phyloP scores from a whole-genome alignment of 2,329 filamentous ascomycete genomes.

The Cladophialophora yegresii region DNA sequence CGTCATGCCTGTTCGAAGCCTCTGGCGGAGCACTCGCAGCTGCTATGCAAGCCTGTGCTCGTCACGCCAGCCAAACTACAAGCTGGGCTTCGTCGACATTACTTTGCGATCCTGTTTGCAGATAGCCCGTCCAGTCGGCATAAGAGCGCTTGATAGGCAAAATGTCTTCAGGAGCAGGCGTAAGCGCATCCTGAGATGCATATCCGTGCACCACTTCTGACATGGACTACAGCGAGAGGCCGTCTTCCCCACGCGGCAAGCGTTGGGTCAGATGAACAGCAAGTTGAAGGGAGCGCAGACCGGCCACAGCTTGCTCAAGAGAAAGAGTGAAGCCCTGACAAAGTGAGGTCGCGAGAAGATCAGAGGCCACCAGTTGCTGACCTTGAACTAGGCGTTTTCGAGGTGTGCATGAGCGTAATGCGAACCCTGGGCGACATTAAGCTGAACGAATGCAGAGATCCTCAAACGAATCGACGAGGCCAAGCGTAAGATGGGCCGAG shows the following conservation, averaged over 20 bases:
- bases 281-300: conserved; percentile 94
- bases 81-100: not conserved
- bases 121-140: not conserved
- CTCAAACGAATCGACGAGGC: conserved; percentile 96
- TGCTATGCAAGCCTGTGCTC: conserved; percentile 1
- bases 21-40: conserved; percentile 6
- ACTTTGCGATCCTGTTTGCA: not conserved
- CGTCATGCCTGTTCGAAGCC: conserved; percentile 8
- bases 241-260: conserved; percentile 97
- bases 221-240: conserved; percentile 72
- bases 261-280: conserved; percentile 92
- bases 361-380: conserved; percentile 35
- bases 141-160: conserved; percentile 28
- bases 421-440: conserved; percentile 27
- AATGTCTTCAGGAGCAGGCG: conserved; percentile 33
- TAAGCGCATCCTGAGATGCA: not conserved
- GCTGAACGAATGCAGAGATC: conserved; percentile 66
- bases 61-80: not conserved
- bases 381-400: conserved; percentile 69
- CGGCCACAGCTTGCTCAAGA: conserved; percentile 91
- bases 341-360: conserved; percentile 65
- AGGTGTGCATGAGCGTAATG: conserved; percentile 57
- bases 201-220: conserved; percentile 33
- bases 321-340: conserved; percentile 96
- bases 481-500: conserved; percentile 97